Conservation (phyloP, 768 basidiomycete species). For the Agrocybe pediades region DNA sequence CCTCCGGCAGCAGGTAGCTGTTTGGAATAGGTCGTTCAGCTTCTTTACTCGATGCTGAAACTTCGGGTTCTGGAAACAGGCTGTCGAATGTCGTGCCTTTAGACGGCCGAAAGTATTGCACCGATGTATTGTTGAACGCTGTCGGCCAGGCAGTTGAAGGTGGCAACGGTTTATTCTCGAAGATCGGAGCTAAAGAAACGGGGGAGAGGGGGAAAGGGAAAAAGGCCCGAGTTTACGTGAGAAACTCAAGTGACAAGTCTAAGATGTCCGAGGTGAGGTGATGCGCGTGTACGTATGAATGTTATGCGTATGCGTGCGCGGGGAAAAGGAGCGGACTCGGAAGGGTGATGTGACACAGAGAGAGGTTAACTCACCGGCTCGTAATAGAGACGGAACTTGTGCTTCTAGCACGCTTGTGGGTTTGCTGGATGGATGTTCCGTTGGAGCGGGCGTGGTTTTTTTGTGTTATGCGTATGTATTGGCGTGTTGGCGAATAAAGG, state of each 20-base stretch:
- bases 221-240: constrained; percentile 1
- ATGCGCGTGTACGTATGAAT: too few species aligned
- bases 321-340: constrained; percentile 1
- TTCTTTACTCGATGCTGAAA: neutral
- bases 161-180: constrained; percentile 52
- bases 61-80: constrained; percentile 5
- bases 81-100: constrained; percentile 4
- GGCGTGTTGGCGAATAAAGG: too few species aligned
- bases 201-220: neutral
- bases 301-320: constrained; percentile 9
- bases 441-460: constrained; percentile 13
- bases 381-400: constrained; percentile 53
- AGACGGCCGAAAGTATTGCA: constrained; percentile 42
- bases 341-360: constrained; percentile 7
- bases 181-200: constrained; percentile 47
- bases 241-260: too few species aligned
- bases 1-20: neutral
- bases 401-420: constrained; percentile 49
- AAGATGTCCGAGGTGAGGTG: constrained; percentile 1
- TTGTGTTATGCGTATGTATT: too few species aligned
- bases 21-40: neutral
- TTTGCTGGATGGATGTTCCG: constrained; percentile 42
- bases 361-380: constrained; percentile 54
- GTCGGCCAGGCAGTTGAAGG: constrained; percentile 49
- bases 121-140: constrained; percentile 68